A percentile compares a stretch with the other conserved stretches of the same genome.
phyloP scores from a whole-genome alignment of 139 green algal species.

The Closterium sp. region DNA sequence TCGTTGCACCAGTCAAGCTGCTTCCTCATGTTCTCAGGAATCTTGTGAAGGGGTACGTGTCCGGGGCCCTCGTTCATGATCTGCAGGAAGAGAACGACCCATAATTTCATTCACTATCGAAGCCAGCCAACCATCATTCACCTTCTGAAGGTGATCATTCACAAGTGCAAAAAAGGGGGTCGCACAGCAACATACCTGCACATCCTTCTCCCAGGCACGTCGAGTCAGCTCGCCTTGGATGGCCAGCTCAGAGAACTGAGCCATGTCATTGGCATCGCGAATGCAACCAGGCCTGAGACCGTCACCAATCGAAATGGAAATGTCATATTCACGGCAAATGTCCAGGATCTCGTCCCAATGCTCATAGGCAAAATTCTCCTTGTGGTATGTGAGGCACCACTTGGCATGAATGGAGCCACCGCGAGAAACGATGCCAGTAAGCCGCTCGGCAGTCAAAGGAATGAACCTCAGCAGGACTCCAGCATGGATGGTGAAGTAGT shows the following conservation, averaged over 20 bases:
- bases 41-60: conserved; percentile 95
- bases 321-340: conserved; percentile 89
- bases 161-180: neutral
- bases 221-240: conserved; percentile 90
- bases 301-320: conserved; percentile 87
- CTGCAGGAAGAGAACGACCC: conserved; percentile 19
- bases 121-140: neutral
- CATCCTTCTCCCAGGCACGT: conserved; percentile 87
- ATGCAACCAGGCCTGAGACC: conserved; percentile 83
- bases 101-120: neutral
- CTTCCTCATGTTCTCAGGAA: conserved; percentile 90
- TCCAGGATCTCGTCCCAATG: conserved; percentile 99
- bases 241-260: conserved; percentile 94
- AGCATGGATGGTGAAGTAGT: conserved; percentile 98
- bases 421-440: conserved; percentile 92
- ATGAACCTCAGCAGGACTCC: conserved; percentile 89
- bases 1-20: conserved; percentile 86
- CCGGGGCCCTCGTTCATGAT: conserved; percentile 97
- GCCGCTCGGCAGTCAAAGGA: conserved; percentile 81
- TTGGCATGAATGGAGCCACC: conserved; percentile 96
- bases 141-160: neutral
- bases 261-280: conserved; percentile 90
- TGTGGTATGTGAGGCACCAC: conserved; percentile 55
- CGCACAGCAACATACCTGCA: conserved; percentile 63
- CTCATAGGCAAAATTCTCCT: conserved; percentile 96